These are phyloP conservation scores for Cyclaneusma minus DNA, from an alignment of 2,329 filamentous ascomycete genomes.

Conservation along the genomic window DNA sequence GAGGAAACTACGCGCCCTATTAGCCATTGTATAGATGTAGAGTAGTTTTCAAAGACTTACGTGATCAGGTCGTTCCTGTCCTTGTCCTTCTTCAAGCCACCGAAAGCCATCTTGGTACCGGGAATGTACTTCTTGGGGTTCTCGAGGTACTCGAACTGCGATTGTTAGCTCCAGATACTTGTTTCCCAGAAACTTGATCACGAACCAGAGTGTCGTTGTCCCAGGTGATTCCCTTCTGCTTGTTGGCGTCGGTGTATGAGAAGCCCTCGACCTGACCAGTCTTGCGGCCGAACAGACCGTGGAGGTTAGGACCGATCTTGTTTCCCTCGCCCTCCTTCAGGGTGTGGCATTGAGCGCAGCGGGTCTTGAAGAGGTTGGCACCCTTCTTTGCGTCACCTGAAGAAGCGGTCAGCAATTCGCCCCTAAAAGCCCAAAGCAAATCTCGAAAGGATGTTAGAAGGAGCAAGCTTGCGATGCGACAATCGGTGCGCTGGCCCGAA, in stretches of 20 bases:
- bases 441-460: not conserved
- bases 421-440: not conserved
- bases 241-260: conserved; percentile 99
- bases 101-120: conserved; percentile 99
- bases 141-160: conserved; percentile 92
- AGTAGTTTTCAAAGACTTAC: conserved; percentile 36
- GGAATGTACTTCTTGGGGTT: conserved; percentile 99
- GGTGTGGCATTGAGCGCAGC: conserved; percentile 98
- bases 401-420: conserved; percentile 15
- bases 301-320: conserved; percentile 95
- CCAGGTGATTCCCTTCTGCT: conserved; percentile 88
- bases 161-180: conserved; percentile 5
- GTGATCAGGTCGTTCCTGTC: conserved; percentile 98
- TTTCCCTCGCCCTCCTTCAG: conserved; percentile 78
- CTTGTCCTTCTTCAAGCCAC: conserved; percentile 99
- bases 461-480: conserved; percentile 10
- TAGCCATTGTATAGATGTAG: conserved; percentile 3
- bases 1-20: conserved; percentile 37
- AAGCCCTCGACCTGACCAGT: conserved; percentile 82
- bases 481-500: conserved; percentile 2
- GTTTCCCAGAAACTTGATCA: conserved; percentile 6
- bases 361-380: conserved; percentile 97
- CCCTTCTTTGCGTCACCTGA: conserved; percentile 89
- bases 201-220: conserved; percentile 68
- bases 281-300: conserved; percentile 96